Evolutionary conservation across 2,329 filamentous ascomycete species (phyloP), one percentile per base, ranked within the genome.

Genomic region (Penicillium glabrum): DNA sequence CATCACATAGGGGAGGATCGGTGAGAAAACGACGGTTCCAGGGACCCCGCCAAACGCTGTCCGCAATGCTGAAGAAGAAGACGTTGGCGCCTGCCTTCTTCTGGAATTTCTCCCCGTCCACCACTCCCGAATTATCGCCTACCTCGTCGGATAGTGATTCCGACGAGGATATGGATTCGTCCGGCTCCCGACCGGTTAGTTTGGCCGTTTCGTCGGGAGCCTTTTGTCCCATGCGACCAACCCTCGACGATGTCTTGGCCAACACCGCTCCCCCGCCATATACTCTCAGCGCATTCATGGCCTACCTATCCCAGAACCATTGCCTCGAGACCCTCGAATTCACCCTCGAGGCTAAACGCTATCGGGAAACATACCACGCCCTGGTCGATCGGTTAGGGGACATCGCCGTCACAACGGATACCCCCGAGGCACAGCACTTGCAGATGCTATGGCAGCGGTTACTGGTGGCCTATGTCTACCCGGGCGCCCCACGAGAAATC

Each of bases 261-360:
- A 95, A 97, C 76, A 86, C 85, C 45, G 90, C 95, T 35, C 87
- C 90, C 9, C 87, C 91, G 41, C 95, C 95, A 64, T 98, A 91
- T 83, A 96, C 93, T 0, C 81, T 97, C 9, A 88, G 86, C 58
- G 93, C 93, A 31, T 98, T 98, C 75, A 98, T 95, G 86, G 93
- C 93, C 54, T 98, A 96, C 69, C 83, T 98, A 4, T 97, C 93
- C 1, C 93, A 96, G 70, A 98, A 98, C 69, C 93, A 98, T 76
- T 99, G 95, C 72, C 80, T 98, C 62, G 95, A 99, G 75, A 97
- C 93, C 1, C 81, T 99, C 39, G 95, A 98, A 72, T 99, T 99
- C 74, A 96, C 93, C 41, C 89, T 97, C 82, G 95, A 97, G 72
- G 90, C 93, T 23, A 89, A 92, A 56, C 85, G 91, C 59, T 99